Base-by-base conservation (phyloP, 352 stramenopile species). In the Chrysophaeum taylorii region DNA sequence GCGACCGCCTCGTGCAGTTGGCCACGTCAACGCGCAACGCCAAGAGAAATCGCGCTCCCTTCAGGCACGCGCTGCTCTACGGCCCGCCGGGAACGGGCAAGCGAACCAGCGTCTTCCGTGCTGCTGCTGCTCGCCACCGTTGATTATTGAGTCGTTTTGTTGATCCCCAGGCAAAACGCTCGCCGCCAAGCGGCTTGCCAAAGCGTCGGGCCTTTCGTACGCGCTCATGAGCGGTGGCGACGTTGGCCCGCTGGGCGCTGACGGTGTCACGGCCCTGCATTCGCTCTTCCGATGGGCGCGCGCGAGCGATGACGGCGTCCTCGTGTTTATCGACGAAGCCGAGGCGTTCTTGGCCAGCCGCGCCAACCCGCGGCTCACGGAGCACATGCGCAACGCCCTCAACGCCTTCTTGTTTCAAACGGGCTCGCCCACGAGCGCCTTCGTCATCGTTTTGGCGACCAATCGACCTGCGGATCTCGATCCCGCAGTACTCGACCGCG, bases 121-220 rank as follows among this genome's bases (percentile, higher is more conserved):
- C n/a, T n/a, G n/a, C n/a, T n/a, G n/a, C n/a, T n/a, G n/a, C n/a
- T n/a, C n/a, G n/a, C n/a, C n/a, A n/a, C n/a, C n/a, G n/a, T n/a
- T n/a, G n/a, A n/a, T n/a, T n/a, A n/a, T n/a, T n/a, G n/a, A n/a
- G n/a, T n/a, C n/a, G n/a, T n/a, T n/a, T n/a, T n/a, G n/a, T n/a
- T n/a, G n/a, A n/a, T n/a, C n/a, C n/a, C n/a, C n/a, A n/a, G n/a
- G 93, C 72, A 98, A 98, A 81, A 98, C 93, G 31, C 80, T 97
- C 68, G 94, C 97, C 68, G 93, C 93, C 45, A 96, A 97, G 82
- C 87, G 89, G 66, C 80, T 98, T 31, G 92, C 92, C 21, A 82
- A 84, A 64, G 83, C 91, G 75, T 96, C 91, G 43, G 92, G 91
- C 9, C 85, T 98, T 69, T 93, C 98, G 76, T 98, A 97, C 75